Conservation (phyloP, 768 basidiomycete genomes). For the Xanthoconium stramineum region DNA sequence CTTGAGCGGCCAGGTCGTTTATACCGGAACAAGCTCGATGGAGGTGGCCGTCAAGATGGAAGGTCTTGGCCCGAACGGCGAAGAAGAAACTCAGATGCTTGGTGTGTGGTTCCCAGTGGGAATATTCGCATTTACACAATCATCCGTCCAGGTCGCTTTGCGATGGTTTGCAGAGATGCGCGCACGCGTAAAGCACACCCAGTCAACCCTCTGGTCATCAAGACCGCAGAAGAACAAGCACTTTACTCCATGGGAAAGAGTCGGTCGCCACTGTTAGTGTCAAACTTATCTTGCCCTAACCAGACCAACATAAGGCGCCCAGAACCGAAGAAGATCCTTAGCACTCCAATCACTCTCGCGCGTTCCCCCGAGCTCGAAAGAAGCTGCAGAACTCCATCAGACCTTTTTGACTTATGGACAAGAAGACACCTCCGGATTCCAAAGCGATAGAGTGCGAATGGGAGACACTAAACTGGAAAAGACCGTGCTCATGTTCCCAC, state of each 20-base stretch:
- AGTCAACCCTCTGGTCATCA: constrained; percentile 60
- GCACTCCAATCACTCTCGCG: constrained; percentile 61
- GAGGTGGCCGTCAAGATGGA: constrained; percentile 89
- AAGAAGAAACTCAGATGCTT: constrained; percentile 58
- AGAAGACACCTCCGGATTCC: constrained; percentile 26
- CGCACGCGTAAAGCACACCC: constrained; percentile 57
- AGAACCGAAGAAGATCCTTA: constrained; percentile 50
- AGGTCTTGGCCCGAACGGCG: constrained; percentile 43
- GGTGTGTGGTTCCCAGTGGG: constrained; percentile 38
- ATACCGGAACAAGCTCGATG: constrained; percentile 74
- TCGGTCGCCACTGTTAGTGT: constrained; percentile 26
- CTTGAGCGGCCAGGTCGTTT: constrained; percentile 78
- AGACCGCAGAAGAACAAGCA: constrained; percentile 58
- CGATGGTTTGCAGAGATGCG: constrained; percentile 82
- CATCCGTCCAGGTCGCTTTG: constrained; percentile 67
- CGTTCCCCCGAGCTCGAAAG: constrained; percentile 69
- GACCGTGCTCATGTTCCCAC: constrained; percentile 78
- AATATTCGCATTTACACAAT: not conserved
- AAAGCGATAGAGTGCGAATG: constrained; percentile 63
- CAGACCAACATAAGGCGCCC: constrained; percentile 45
- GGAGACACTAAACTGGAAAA: constrained; percentile 68
- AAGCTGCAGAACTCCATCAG: constrained; percentile 66
- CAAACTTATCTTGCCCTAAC: not conserved
- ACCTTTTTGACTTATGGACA: constrained; percentile 63
- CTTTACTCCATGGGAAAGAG: constrained; percentile 69